Conservation (phyloP, 116 monocot species). For the Zostera marina region DNA sequence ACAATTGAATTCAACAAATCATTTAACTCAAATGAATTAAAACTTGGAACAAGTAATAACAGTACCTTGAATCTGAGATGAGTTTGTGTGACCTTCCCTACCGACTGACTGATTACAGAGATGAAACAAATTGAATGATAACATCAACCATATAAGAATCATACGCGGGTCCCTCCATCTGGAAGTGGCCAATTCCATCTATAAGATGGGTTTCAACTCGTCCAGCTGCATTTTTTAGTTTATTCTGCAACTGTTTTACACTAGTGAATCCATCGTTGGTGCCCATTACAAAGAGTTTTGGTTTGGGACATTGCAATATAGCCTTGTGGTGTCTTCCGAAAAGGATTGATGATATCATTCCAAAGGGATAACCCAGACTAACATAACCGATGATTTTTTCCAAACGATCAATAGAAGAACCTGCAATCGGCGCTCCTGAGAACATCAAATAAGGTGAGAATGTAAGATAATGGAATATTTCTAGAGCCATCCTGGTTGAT, state of each 20-base stretch:
- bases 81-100: no score
- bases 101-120: conserved; percentile 15
- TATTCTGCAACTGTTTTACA: conserved; percentile 68
- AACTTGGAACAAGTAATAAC: no score
- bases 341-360: conserved; percentile 58
- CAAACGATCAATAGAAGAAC: conserved; percentile 76
- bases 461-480: neutral
- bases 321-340: conserved; percentile 68
- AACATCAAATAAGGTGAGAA: neutral
- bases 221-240: conserved; percentile 62
- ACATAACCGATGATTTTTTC: conserved; percentile 64
- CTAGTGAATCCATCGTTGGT: conserved; percentile 86
- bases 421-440: conserved; percentile 89
- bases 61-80: neutral
- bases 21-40: no score
- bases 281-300: conserved; percentile 85
- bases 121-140: conserved; percentile 34
- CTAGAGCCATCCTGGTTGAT: no score
- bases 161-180: conserved; percentile 91
- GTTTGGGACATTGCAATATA: conserved; percentile 49
- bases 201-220: conserved; percentile 53
- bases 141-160: conserved; percentile 56
- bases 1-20: no score
- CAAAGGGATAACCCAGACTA: conserved; percentile 90
- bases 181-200: conserved; percentile 78